Percentiles rank a stretch among this genome's conserved stretches.
phyloP scores from a whole-genome alignment of 495 filamentous ascomycete genomes.

The Saxispiralis lemnorum region DNA sequence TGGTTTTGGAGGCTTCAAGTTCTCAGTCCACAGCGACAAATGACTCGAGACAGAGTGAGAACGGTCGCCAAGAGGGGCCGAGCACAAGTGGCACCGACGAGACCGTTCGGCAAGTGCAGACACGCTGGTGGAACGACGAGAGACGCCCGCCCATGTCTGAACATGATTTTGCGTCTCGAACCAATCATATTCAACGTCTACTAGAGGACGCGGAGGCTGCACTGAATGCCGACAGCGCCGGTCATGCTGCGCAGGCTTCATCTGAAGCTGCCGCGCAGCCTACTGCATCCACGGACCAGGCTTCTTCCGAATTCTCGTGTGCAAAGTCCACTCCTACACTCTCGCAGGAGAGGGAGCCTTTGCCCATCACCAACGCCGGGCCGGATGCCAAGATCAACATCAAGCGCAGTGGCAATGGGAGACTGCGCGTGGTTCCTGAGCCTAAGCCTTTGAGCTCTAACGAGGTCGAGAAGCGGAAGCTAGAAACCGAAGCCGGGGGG shows the following conservation, averaged over 20 bases:
- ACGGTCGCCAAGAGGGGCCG: neutral
- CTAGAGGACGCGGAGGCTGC: conserved; percentile 15
- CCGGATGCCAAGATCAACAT: conserved; percentile 16
- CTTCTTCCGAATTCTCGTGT: too few relatives aligned
- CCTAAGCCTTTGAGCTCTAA: neutral
- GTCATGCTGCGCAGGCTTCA: too few relatives aligned
- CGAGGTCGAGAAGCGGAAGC: conserved; percentile 7
- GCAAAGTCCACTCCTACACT: too few relatives aligned
- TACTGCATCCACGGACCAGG: too few relatives aligned
- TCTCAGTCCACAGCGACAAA: neutral
- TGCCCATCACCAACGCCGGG: conserved; percentile 16
- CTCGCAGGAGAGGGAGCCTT: neutral
- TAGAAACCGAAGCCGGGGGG: conserved; percentile 5
- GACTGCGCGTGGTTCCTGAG: conserved; percentile 5
- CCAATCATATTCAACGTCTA: conserved; percentile 21
- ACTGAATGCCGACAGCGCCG: too few relatives aligned
- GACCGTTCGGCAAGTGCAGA: neutral
- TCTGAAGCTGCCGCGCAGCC: too few relatives aligned
- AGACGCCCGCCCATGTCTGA: conserved; percentile 20
- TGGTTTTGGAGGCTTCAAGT: neutral
- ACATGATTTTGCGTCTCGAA: conserved; percentile 18
- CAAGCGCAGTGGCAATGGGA: conserved; percentile 6
- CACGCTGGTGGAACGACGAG: too few relatives aligned
- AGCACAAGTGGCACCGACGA: too few relatives aligned
- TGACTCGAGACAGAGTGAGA: neutral